These are phyloP conservation scores for Russula dissimulans DNA, from an alignment of 768 basidiomycete genomes.

Conservation along the genomic window DNA sequence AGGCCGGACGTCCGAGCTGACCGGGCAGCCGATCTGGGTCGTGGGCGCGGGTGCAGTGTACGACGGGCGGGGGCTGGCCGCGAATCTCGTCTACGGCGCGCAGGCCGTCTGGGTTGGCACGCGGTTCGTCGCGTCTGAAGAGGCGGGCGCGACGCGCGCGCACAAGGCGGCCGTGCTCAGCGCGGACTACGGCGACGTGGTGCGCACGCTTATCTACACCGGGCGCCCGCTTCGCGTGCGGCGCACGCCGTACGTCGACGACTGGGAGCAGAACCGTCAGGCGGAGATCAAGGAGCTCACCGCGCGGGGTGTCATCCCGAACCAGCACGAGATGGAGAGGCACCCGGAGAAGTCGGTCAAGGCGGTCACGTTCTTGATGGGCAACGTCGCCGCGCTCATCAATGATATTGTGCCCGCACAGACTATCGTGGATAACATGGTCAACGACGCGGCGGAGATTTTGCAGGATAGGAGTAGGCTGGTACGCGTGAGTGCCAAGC, in stretches of 20 bases:
- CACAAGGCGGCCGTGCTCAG: conserved; percentile 74
- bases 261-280: conserved; percentile 76
- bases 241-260: conserved; percentile 75
- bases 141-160: conserved; percentile 72
- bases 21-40: conserved; percentile 76
- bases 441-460: conserved; percentile 44
- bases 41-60: conserved; percentile 88
- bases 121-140: conserved; percentile 74
- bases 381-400: conserved; percentile 66
- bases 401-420: conserved; percentile 75
- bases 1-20: conserved; percentile 69
- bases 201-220: conserved; percentile 82
- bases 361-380: conserved; percentile 72
- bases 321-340: conserved; percentile 57
- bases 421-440: conserved; percentile 76
- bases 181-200: conserved; percentile 68
- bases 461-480: conserved; percentile 34
- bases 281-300: conserved; percentile 79
- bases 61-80: conserved; percentile 80
- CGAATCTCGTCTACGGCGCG: conserved; percentile 84
- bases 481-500: conserved; percentile 33
- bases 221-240: conserved; percentile 83
- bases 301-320: conserved; percentile 73
- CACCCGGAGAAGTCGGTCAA: conserved; percentile 73
- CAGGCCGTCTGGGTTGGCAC: conserved; percentile 63